These are phyloP conservation scores for Saturnispora ahearnii DNA, from an alignment of 805 yeast species.

Conservation along the genomic window DNA sequence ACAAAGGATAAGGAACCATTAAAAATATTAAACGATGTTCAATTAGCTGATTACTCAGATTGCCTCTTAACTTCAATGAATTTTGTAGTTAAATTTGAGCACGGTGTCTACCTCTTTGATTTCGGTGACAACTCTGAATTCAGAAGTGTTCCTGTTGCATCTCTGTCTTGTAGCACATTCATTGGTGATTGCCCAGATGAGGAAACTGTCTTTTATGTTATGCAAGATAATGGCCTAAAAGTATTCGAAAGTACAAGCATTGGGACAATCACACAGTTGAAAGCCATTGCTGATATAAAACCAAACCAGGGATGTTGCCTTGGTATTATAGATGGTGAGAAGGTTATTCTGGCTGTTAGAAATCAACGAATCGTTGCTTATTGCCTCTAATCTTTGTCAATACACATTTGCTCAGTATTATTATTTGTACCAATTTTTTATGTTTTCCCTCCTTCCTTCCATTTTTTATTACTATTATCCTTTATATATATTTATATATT, in stretches of 20 bases:
- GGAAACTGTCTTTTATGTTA: constrained; percentile 15
- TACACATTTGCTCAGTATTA: neutral
- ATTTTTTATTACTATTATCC: too few species aligned
- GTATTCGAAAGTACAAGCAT: constrained; percentile 16
- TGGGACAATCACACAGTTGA: constrained; percentile 17
- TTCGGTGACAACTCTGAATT: constrained; percentile 15
- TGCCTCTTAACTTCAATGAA: constrained; percentile 17
- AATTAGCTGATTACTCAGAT: constrained; percentile 15
- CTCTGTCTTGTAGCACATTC: neutral
- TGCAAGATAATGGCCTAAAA: constrained; percentile 7
- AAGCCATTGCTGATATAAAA: constrained; percentile 7
- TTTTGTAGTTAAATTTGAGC: constrained; percentile 14
- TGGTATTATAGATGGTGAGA: constrained; percentile 15
- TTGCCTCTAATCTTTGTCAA: neutral
- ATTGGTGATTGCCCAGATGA: constrained; percentile 18
- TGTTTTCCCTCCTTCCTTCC: neutral
- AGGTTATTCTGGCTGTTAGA: constrained; percentile 13
- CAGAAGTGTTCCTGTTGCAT: constrained; percentile 14
- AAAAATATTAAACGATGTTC: constrained; percentile 11
- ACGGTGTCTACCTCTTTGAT: constrained; percentile 17
- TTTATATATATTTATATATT: constrained; percentile 5
- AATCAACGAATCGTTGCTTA: constrained; percentile 14
- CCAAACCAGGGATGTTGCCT: constrained; percentile 14
- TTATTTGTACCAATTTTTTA: neutral
- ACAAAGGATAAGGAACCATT: neutral